These are phyloP conservation scores for Pulveroboletus sp. DNA, from an alignment of 1,284 basidiomycete genomes.

Conservation along the genomic window DNA sequence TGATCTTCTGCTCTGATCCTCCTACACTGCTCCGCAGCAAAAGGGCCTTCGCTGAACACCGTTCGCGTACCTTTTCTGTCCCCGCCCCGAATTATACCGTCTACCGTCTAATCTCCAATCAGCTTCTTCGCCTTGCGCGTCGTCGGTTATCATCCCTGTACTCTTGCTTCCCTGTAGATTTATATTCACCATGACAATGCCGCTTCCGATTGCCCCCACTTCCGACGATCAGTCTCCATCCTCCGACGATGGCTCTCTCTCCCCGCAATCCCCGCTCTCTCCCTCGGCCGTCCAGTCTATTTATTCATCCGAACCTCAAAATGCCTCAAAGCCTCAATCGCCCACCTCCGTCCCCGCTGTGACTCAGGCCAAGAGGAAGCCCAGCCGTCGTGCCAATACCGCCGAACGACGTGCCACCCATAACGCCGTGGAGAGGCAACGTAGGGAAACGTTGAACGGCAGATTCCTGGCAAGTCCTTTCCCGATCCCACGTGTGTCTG, in stretches of 20 bases:
- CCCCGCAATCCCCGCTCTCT: constrained; percentile 50
- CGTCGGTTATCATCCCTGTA: constrained; percentile 10
- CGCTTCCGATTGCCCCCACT: constrained; percentile 45
- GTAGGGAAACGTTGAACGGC: constrained; percentile 87
- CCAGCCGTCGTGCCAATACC: constrained; percentile 82
- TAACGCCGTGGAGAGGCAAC: constrained; percentile 91
- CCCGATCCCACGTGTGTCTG: constrained; percentile 5
- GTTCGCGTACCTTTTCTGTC: constrained; percentile 45
- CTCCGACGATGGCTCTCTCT: constrained; percentile 43
- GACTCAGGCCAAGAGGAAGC: constrained; percentile 62
- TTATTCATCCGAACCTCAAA: constrained; percentile 20
- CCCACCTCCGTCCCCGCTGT: constrained; percentile 16
- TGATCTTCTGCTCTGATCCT: constrained; percentile 31
- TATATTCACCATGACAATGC: constrained; percentile 46
- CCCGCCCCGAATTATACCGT: constrained; percentile 13
- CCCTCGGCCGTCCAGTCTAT: constrained; percentile 39
- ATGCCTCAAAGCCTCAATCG: constrained; percentile 17
- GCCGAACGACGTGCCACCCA: constrained; percentile 92
- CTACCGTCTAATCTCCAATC: constrained; percentile 19
- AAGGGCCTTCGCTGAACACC: constrained; percentile 53
- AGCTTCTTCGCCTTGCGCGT: background rate
- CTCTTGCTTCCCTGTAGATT: constrained; percentile 17
- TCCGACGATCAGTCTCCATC: constrained; percentile 40
- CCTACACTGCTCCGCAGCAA: constrained; percentile 23
- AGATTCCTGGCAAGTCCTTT: constrained; percentile 71